Conservation (phyloP, 805 yeast genomes). For the Priceomyces castillae region DNA sequence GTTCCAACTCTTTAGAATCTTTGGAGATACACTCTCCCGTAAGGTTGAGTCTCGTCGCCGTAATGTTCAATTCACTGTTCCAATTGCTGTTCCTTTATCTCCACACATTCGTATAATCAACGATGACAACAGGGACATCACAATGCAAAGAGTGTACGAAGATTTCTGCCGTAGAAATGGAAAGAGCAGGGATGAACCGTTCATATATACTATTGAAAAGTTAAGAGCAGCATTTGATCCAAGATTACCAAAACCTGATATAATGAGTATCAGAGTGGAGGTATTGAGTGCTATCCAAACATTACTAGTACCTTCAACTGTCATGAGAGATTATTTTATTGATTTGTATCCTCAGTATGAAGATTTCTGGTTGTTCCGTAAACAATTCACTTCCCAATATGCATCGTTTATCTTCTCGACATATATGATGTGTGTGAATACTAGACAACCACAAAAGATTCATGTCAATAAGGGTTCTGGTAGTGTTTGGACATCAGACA, state of each 20-base stretch:
- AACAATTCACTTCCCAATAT: conserved; percentile 91
- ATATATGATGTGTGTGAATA: conserved; percentile 89
- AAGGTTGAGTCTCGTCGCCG: conserved; percentile 89
- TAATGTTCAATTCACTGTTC: conserved; percentile 78
- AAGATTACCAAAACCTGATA: conserved; percentile 88
- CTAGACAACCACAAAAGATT: conserved; percentile 91
- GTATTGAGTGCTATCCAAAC: conserved; percentile 88
- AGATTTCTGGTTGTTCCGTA: conserved; percentile 96
- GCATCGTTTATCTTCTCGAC: conserved; percentile 92
- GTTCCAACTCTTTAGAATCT: conserved; percentile 84
- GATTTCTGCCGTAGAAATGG: conserved; percentile 72
- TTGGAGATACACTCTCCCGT: conserved; percentile 75
- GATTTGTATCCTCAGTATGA: conserved; percentile 72
- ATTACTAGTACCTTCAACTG: conserved; percentile 77
- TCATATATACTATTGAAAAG: conserved; percentile 80
- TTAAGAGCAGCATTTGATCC: conserved; percentile 92
- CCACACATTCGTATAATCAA: conserved; percentile 90
- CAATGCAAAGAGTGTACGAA: conserved; percentile 83
- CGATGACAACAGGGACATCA: conserved; percentile 73
- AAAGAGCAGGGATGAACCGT: conserved; percentile 83
- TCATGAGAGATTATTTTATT: conserved; percentile 75
- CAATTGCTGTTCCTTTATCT: conserved; percentile 88
- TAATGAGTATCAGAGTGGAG: conserved; percentile 84
- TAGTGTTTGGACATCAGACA: conserved; percentile 88
- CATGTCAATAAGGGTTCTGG: conserved; percentile 81